A percentile compares a stretch with the other conserved stretches of the same genome.
Conservation (phyloP, 2,329 filamentous ascomycete species). For the Stagonosporopsis rhizophila region DNA sequence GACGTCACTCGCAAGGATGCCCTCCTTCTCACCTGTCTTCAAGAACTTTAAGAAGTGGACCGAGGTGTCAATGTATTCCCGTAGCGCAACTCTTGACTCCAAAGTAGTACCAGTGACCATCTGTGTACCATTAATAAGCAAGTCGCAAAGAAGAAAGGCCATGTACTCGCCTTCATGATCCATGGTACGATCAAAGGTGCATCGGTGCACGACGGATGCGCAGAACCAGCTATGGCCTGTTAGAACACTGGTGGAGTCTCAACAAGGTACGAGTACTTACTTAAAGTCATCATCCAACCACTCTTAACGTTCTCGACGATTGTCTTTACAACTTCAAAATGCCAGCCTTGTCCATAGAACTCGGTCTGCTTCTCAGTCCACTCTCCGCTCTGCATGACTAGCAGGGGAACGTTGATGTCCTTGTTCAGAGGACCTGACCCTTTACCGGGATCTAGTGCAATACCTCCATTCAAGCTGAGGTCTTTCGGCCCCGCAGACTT, state of each 20-base stretch:
- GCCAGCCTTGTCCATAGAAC: slow-evolving; percentile 67
- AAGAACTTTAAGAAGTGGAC: slow-evolving; percentile 64
- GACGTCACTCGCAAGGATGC: slow-evolving; percentile 60
- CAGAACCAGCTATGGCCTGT: slow-evolving; percentile 37
- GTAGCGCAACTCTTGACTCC: slow-evolving; percentile 63
- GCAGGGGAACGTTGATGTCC: slow-evolving; percentile 64
- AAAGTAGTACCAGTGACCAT: slow-evolving; percentile 68
- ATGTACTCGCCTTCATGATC: slow-evolving; percentile 55
- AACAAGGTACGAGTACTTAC: slow-evolving; percentile 24
- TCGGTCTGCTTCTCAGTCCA: slow-evolving; percentile 66
- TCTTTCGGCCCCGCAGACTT: slow-evolving; percentile 54
- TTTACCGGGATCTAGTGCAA: slow-evolving; percentile 73
- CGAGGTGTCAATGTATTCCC: slow-evolving; percentile 67
- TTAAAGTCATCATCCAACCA: slow-evolving; percentile 57
- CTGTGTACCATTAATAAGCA: not conserved
- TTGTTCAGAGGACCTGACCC: slow-evolving; percentile 66
- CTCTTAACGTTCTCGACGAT: slow-evolving; percentile 59
- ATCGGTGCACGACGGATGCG: slow-evolving; percentile 71
- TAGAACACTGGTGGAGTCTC: not conserved
- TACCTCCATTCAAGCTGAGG: slow-evolving; percentile 62
- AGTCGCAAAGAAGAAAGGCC: not conserved
- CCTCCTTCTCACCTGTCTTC: slow-evolving; percentile 49
- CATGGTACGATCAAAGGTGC: slow-evolving; percentile 69
- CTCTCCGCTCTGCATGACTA: slow-evolving; percentile 69
- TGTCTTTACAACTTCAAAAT: slow-evolving; percentile 68